Evolutionary conservation across 2,329 filamentous ascomycete genomes (phyloP), one percentile per base, ranked within the genome.

Genomic region (Fusarium nisikadoi): DNA sequence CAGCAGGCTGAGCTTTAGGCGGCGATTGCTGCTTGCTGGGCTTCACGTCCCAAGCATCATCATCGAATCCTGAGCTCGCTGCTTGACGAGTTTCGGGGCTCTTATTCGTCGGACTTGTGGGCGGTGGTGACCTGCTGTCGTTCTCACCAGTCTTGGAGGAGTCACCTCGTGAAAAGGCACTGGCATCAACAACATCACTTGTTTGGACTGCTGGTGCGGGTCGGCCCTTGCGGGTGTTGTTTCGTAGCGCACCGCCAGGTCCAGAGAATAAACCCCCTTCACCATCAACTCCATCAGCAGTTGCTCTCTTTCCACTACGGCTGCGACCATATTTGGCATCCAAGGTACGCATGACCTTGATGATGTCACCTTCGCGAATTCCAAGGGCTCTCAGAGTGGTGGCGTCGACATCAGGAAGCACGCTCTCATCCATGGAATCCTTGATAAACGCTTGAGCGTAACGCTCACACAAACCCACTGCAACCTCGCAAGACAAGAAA

Each of bases 41-140:
- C 83, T 98, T 98, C 54, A 97, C 92, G 77, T 97, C 94, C 96
- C 96, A 99, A 13, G 96, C 96, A 84, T 98, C 94, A 78, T 98
- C 96, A 56, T 99, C 96, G 78, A 98, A 98, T 6, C 94, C 94
- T 65, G 86, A 84, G 33, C 74, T 73, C 19, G 68, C 31, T 41
- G 67, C 43, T 60, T 68, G 71, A 33, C 71, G 73, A 56, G 73
- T 62, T 55, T 78, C 80, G 41, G 78, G 74, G 17, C 68, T 66
- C 77, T 81, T 66, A 77, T 80, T 67, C 76, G 81, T 38, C 8
- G 76, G 66, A 55, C 77, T 78, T 20, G 68, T 59, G 8, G 73
- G 62, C 23, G 73, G 42, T 29, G 76, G 62, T 10, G 77, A 77
- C 35, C 73, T 75, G 43, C 70, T 57, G 12, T 68, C 76, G 33